Evolutionary conservation across 2,329 filamentous ascomycete species (phyloP).

Genomic region (Nemania diffusa): DNA sequence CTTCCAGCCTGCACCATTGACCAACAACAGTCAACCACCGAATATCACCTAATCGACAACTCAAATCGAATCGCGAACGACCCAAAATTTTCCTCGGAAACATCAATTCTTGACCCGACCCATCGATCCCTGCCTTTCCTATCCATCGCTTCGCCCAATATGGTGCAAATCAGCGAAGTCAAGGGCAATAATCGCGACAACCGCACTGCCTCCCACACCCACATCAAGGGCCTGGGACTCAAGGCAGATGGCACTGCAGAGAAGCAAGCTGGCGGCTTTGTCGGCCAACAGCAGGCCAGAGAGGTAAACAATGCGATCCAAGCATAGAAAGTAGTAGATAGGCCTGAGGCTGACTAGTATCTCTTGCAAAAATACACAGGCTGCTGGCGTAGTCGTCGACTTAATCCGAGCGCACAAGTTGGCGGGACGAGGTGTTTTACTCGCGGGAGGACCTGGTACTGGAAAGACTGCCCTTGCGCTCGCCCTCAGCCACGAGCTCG

Average conservation of each 20-base stretch:
- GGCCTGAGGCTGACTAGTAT: slow-evolving; percentile 35
- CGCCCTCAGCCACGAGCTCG: slow-evolving; percentile 95
- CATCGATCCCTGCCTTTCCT: neutral
- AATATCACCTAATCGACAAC: neutral
- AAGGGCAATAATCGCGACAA: slow-evolving; percentile 95
- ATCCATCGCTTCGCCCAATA: slow-evolving; percentile 56
- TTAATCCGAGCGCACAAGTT: slow-evolving; percentile 97
- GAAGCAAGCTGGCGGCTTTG: slow-evolving; percentile 81
- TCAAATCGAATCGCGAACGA: slow-evolving; percentile 1
- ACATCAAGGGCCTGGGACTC: slow-evolving; percentile 95
- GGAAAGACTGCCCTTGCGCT: slow-evolving; percentile 97
- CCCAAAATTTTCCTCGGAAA: neutral
- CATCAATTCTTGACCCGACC: neutral
- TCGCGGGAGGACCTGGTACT: slow-evolving; percentile 94
- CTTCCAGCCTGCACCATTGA: slow-evolving; percentile 11
- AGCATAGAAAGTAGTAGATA: neutral
- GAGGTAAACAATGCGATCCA: slow-evolving; percentile 68
- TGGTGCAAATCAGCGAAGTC: slow-evolving; percentile 93
- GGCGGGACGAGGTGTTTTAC: slow-evolving; percentile 91
- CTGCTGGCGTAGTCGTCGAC: slow-evolving; percentile 95
- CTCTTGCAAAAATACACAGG: slow-evolving; percentile 59
- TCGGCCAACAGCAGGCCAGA: slow-evolving; percentile 86
- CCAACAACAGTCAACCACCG: slow-evolving; percentile 20
- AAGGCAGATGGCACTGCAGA: slow-evolving; percentile 88
- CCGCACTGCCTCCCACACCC: slow-evolving; percentile 94